Conservation (phyloP, 129 eudicot species). For the Arctium minus region DNA sequence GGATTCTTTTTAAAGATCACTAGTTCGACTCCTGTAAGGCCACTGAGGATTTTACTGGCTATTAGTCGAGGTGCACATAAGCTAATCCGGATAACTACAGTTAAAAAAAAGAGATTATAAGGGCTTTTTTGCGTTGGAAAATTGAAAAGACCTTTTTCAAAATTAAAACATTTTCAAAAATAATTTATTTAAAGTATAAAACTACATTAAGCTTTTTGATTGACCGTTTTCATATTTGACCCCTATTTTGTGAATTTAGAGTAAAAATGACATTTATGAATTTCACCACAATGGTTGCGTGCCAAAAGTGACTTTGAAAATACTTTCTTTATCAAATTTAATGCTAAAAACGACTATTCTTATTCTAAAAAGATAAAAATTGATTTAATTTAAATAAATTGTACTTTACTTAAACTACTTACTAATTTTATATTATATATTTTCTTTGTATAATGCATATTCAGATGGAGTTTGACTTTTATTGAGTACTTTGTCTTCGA, state of each 20-base stretch:
- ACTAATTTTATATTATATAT: too few species aligned
- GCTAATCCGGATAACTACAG: too few species aligned
- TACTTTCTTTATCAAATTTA: not conserved
- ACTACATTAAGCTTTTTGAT: not conserved
- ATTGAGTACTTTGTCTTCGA: too few species aligned
- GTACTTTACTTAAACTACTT: not conserved
- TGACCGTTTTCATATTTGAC: not conserved
- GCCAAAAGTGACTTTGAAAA: slow-evolving; percentile 2
- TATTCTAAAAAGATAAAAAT: too few species aligned
- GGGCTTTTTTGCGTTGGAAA: not conserved
- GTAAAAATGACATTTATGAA: not conserved
- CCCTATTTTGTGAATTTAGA: not conserved
- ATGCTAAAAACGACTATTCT: not conserved
- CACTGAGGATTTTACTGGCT: too few species aligned
- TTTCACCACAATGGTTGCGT: slow-evolving; percentile 2
- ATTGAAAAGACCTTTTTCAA: not conserved
- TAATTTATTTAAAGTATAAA: too few species aligned
- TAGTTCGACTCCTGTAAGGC: too few species aligned
- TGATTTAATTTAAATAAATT: too few species aligned
- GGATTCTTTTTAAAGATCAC: too few species aligned
- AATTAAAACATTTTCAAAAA: not conserved
- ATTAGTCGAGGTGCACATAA: too few species aligned
- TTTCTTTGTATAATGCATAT: not conserved
- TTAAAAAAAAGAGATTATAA: too few species aligned
- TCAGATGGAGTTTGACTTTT: too few species aligned